Conservation (phyloP, 1,139 yeast species). For the Geotrichum reessii region DNA sequence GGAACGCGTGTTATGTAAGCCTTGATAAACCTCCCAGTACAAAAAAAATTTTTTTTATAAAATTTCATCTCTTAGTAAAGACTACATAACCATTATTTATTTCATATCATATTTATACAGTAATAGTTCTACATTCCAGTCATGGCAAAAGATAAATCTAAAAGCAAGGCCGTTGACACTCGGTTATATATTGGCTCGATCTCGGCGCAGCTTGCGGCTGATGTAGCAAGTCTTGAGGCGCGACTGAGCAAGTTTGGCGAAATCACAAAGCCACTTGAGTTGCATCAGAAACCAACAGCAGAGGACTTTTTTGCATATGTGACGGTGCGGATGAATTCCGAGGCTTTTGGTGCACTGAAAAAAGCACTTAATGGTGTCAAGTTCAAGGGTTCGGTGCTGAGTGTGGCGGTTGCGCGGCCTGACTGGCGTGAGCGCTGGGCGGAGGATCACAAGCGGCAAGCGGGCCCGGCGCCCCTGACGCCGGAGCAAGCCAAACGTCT, state of each 20-base stretch:
- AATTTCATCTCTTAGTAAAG: not conserved
- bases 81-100: not conserved
- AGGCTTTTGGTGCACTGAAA: conserved; percentile 46
- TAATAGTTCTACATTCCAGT: not conserved
- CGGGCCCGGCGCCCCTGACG: conserved; percentile 28
- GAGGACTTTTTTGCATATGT: conserved; percentile 64
- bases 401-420: conserved; percentile 47
- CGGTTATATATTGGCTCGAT: conserved; percentile 68
- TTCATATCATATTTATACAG: not conserved
- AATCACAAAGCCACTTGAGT: conserved; percentile 41
- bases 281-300: conserved; percentile 45
- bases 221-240: conserved; percentile 40
- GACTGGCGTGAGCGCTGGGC: conserved; percentile 45
- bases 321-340: conserved; percentile 49
- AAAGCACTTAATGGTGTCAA: conserved; percentile 59
- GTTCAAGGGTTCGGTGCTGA: conserved; percentile 66
- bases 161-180: conserved; percentile 19
- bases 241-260: conserved; percentile 51
- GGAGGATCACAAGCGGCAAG: conserved; percentile 32
- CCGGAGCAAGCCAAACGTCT: conserved; percentile 42
- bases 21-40: not conserved
- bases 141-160: not conserved
- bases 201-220: conserved; percentile 48
- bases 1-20: not conserved
- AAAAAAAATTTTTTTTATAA: not conserved